These are phyloP conservation scores for Wickerhamomyces queroliae DNA, from an alignment of 805 yeast genomes.

Conservation along the genomic window DNA sequence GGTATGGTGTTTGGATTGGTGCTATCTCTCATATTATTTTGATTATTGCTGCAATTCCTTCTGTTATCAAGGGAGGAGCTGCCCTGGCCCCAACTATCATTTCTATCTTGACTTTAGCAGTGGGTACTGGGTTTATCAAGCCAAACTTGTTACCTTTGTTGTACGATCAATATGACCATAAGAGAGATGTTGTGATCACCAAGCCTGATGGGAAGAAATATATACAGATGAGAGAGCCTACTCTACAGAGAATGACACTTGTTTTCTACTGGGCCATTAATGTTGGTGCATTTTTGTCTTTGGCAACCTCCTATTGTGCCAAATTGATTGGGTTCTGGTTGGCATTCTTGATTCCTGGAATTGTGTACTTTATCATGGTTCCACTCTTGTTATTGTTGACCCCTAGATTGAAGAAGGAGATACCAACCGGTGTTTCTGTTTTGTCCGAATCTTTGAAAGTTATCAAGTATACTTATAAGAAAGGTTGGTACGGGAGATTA, in stretches of 20 bases:
- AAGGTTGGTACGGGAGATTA: constrained; percentile 38
- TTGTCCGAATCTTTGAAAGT: constrained; percentile 38
- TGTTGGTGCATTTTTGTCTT: constrained; percentile 66
- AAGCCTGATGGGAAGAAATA: constrained; percentile 60
- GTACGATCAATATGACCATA: constrained; percentile 67
- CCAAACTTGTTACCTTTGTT: constrained; percentile 64
- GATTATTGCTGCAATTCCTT: constrained; percentile 64
- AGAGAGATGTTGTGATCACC: constrained; percentile 52
- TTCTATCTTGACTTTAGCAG: constrained; percentile 46
- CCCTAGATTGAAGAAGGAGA: constrained; percentile 21
- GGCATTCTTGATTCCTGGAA: constrained; percentile 66
- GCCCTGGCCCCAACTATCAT: constrained; percentile 56
- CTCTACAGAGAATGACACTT: constrained; percentile 71
- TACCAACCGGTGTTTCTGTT: constrained; percentile 32
- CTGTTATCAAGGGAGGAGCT: constrained; percentile 36
- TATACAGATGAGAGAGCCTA: constrained; percentile 60
- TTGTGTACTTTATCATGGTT: constrained; percentile 49
- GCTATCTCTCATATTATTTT: constrained; percentile 57
- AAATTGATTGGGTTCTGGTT: constrained; percentile 63
- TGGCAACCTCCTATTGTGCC: constrained; percentile 75
- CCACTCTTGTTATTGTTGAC: constrained; percentile 34
- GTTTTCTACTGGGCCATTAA: constrained; percentile 73
- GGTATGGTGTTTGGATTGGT: constrained; percentile 53
- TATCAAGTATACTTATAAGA: constrained; percentile 31
- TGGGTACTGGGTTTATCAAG: constrained; percentile 80